phyloP scores from a whole-genome alignment of 768 basidiomycete genomes.

The Cystobasidium ongulense region DNA sequence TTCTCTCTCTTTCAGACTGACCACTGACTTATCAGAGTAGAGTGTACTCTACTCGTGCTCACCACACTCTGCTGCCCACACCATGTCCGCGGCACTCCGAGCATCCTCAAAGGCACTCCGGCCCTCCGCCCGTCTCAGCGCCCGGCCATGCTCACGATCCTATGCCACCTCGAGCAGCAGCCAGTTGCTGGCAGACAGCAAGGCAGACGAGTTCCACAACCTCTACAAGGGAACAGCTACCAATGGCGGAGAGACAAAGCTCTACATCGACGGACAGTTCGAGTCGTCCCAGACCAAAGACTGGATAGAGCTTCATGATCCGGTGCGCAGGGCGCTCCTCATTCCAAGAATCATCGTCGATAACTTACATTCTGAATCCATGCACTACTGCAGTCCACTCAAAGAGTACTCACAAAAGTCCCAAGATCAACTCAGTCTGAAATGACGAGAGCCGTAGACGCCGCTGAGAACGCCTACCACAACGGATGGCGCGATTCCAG shows the following conservation, averaged over 20 bases:
- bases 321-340: conserved; percentile 50
- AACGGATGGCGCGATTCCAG: conserved; percentile 73
- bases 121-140: too few species aligned
- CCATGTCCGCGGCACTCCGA: background rate
- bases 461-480: conserved; percentile 76
- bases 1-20: too few species aligned
- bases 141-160: background rate
- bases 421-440: conserved; percentile 77
- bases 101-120: background rate
- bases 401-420: conserved; percentile 76
- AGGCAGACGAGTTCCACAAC: conserved; percentile 8
- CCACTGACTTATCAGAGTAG: too few species aligned
- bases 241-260: conserved; percentile 78
- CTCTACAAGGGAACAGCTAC: conserved; percentile 84
- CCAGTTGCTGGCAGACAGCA: conserved; percentile 5
- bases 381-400: conserved; percentile 61
- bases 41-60: too few species aligned
- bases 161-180: background rate
- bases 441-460: conserved; percentile 71
- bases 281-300: conserved; percentile 65
- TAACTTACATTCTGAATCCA: conserved; percentile 12
- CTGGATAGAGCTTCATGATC: conserved; percentile 84
- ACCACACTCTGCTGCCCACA: background rate
- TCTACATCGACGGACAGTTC: conserved; percentile 84
- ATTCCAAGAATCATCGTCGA: background rate